Base-by-base conservation (phyloP, 1,284 basidiomycete species). In the Ganoderma meredithae region DNA sequence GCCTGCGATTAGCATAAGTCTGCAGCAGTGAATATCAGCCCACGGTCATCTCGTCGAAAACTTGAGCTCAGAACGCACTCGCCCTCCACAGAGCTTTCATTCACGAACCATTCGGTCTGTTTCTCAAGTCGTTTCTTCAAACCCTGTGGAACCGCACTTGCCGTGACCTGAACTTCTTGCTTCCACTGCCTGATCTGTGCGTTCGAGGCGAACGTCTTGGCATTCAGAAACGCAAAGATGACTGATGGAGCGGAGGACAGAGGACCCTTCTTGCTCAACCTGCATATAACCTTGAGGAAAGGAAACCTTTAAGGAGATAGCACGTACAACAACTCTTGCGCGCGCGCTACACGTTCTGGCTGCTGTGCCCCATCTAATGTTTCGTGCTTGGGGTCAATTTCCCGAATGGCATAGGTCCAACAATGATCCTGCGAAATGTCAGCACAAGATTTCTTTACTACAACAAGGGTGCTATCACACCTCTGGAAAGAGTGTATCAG, bases 381-480 rank as follows among this genome's bases (percentile, higher is more conserved):
- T 33, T 22, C 19, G 4, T 33, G 9, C 8, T 9, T 43, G 47
- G 40, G 33, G 53, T 36, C 31, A 47, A 31, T 40, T 44, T 60
- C 65, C 65, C 67, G 74, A 82, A 81, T 25, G 82, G 59, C 69
- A 81, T 81, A 73, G 80, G 78, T 58, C 81, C 81, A 43, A 79
- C 78, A 64, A 13, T 78, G 76, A 31, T 75, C 75, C 12, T 73
- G 44, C n/a, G 33, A 36, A 61, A 22, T 8, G 17, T 76, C 74
- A 9, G 76, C 63, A 79, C 76, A n/a, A 47, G 7, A 47, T 22
- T 17, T 3, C 19, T n/a, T 0, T 19, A 47, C 5, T 12, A 41
- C 41, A 8, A 22, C 44, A 47, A 22, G 7, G 19, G 44, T n/a
- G 17, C 7, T 19, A 8, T 47, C 44, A n/a, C 9, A 47, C 44